A percentile compares a stretch with the other conserved stretches of the same genome.
These are phyloP conservation scores for Wilcoxina mikolae DNA, from an alignment of 495 filamentous ascomycete genomes.

Conservation along the genomic window DNA sequence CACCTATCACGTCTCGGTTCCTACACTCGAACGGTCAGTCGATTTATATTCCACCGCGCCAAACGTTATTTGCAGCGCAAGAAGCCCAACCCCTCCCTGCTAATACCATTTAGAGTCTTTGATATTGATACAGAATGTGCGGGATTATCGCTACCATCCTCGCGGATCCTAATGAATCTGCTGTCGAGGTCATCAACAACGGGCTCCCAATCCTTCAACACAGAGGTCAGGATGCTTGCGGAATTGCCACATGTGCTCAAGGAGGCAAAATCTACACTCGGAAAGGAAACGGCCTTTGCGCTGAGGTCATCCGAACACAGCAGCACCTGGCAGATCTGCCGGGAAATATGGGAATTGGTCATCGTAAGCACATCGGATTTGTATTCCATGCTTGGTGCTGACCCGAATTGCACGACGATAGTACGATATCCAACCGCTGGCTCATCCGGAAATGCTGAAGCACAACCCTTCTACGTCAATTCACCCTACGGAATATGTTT, in stretches of 20 bases:
- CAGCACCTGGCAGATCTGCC: constrained; percentile 62
- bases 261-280: constrained; percentile 76
- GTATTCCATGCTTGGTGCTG: background rate
- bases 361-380: constrained; percentile 31
- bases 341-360: constrained; percentile 78
- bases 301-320: constrained; percentile 72
- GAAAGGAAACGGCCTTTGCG: constrained; percentile 85
- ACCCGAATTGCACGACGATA: constrained; percentile 14
- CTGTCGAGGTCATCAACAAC: constrained; percentile 74
- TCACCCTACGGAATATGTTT: constrained; percentile 64
- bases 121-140: constrained; percentile 51
- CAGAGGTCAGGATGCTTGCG: constrained; percentile 82
- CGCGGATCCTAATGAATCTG: constrained; percentile 41
- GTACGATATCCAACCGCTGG: constrained; percentile 85
- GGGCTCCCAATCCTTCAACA: constrained; percentile 77
- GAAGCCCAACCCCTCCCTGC: no score
- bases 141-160: constrained; percentile 74
- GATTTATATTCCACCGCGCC: no score
- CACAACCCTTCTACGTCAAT: constrained; percentile 88
- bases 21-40: no score
- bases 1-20: no score
- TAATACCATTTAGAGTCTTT: no score
- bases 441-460: constrained; percentile 64
- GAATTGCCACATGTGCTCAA: constrained; percentile 62
- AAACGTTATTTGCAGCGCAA: no score